Percentiles rank a stretch among this genome's conserved stretches.
These are phyloP conservation scores for Lentinula aciculospora DNA, from an alignment of 768 basidiomycete species.

Conservation along the genomic window DNA sequence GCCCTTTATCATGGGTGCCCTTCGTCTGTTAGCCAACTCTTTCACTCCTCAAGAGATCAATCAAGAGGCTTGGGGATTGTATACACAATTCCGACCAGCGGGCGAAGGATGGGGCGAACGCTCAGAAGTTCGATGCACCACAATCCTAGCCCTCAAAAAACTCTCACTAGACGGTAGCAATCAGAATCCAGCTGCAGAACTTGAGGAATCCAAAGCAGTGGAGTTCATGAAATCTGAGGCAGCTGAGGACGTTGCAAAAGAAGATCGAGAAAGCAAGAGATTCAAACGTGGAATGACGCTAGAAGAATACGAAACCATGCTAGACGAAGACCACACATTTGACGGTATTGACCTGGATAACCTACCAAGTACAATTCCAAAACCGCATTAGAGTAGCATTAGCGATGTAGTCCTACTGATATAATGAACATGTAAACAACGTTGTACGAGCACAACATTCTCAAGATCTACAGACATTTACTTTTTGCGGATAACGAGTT, in stretches of 20 bases:
- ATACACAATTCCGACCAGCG: constrained; percentile 81
- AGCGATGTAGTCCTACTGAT: background rate
- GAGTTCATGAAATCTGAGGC: constrained; percentile 15
- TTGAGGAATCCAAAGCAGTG: constrained; percentile 9
- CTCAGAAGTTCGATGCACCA: constrained; percentile 65
- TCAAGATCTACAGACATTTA: background rate
- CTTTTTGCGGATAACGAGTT: background rate
- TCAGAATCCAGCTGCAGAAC: constrained; percentile 10
- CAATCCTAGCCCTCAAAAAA: constrained; percentile 57
- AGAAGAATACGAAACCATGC: constrained; percentile 47
- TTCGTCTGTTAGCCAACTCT: constrained; percentile 61
- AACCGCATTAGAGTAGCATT: background rate
- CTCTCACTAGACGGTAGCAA: background rate
- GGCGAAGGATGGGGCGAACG: constrained; percentile 82
- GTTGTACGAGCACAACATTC: background rate
- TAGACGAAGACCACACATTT: constrained; percentile 44
- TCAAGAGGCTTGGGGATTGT: constrained; percentile 67
- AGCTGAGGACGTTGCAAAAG: background rate
- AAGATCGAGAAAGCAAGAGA: constrained; percentile 34
- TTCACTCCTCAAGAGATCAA: constrained; percentile 58
- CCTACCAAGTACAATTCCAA: background rate
- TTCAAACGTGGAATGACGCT: constrained; percentile 25
- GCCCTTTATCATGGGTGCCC: constrained; percentile 70
- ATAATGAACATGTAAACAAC: background rate
- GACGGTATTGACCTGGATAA: constrained; percentile 36